Evolutionary conservation across 169 alveolate genomes (phyloP), one percentile per base, ranked within the genome.

Genomic region (Plasmodium malariae): DNA sequence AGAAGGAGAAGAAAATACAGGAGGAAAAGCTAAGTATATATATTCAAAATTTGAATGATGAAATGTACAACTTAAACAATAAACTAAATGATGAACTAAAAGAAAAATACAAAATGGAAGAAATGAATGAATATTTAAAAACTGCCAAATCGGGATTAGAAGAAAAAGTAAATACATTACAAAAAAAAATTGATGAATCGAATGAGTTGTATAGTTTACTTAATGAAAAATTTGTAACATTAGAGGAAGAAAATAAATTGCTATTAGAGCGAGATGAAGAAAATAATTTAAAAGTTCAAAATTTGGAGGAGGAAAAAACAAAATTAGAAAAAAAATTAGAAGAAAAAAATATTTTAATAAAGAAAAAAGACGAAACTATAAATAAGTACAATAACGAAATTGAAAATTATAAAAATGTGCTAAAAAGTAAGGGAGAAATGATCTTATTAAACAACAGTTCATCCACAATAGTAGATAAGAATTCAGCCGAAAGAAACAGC

Each of bases 371-470:
- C 1, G 89, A 76, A 12, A 48, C 30, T 26, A 76, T 76, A 62
- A 76, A 12, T 51, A 63, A 76, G 54, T 76, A 76, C 26, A 34
- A 43, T 26, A 76, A 54, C 7, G 89, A 76, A 63, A 76, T 76
- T 45, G 89, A 76, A 37, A 76, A 76, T 76, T 76, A 76, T 76
- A 76, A 76, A 76, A 62, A 17, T 63, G 69, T 76, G 12, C 37
- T 76, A 34, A 76, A 63, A 43, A 76, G 21, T 32, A 76, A 76
- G 37, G 89, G 89, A 45, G 89, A 76, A 34, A 76, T 76, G 76
- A 71, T 51, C 26, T 9, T 76, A 36, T 36, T 76, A 12, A 12
- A 14, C 19, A 69, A 69, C 43, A 76, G 76, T 36, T 24, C 68
- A 12, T 40, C 65, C 9, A 76, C 74, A 24, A 76, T 76, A n/a